These are phyloP conservation scores for Moesziomyces aphidis DNA, from an alignment of 1,284 basidiomycete species.

Conservation along the genomic window DNA sequence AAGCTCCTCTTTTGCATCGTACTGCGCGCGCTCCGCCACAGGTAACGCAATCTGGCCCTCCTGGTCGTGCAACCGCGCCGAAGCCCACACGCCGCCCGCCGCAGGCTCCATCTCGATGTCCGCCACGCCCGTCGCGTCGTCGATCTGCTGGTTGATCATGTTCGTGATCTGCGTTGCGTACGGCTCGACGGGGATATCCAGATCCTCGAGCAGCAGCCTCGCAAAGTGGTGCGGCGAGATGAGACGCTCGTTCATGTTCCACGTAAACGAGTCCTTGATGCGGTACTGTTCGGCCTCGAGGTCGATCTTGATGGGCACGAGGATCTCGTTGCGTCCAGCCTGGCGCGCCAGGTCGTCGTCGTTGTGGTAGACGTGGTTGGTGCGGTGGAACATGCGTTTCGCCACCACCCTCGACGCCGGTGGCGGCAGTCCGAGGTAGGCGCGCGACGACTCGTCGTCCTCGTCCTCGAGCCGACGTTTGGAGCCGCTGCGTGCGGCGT, in stretches of 20 bases:
- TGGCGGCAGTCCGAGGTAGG: slow-evolving; percentile 86
- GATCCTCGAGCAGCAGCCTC: slow-evolving; percentile 84
- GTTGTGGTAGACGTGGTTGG: slow-evolving; percentile 78
- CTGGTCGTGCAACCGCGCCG: slow-evolving; percentile 20
- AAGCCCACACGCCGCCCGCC: slow-evolving; percentile 35
- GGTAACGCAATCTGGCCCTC: slow-evolving; percentile 28
- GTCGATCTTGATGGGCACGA: slow-evolving; percentile 93
- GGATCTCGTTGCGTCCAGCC: slow-evolving; percentile 72
- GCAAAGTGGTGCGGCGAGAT: slow-evolving; percentile 88
- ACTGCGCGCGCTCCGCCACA: slow-evolving; percentile 17
- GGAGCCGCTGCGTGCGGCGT: slow-evolving; percentile 35
- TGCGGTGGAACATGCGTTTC: slow-evolving; percentile 69
- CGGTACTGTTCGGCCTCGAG: slow-evolving; percentile 91
- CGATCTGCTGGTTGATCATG: slow-evolving; percentile 88
- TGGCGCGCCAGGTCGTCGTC: slow-evolving; percentile 58
- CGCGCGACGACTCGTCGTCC: slow-evolving; percentile 67
- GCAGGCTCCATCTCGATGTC: slow-evolving; percentile 53
- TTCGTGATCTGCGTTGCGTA: slow-evolving; percentile 83
- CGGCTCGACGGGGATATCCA: slow-evolving; percentile 78
- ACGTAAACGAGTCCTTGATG: slow-evolving; percentile 94
- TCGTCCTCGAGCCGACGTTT: slow-evolving; percentile 48
- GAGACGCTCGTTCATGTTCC: slow-evolving; percentile 84
- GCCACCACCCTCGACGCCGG: slow-evolving; percentile 82
- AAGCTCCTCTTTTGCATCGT: slow-evolving; percentile 27
- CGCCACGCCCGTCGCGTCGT: slow-evolving; percentile 79